phyloP scores from a whole-genome alignment of 805 yeast genomes.

The fission yeast (Schizosaccharomyces pombe) region DNA sequence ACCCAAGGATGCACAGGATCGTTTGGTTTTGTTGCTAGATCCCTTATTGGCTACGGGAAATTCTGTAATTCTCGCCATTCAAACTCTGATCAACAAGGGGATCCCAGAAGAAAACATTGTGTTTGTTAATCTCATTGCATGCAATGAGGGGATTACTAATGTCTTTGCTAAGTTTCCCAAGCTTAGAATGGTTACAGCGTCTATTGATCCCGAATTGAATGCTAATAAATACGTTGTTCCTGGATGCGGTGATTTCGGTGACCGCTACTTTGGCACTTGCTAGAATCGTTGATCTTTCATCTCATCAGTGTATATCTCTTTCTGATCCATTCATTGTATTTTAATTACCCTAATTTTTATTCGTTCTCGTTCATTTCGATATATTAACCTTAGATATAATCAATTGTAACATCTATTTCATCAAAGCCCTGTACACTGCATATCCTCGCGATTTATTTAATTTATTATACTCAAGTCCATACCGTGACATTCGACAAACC shows the following conservation, averaged over 20 bases:
- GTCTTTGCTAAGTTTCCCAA: slow-evolving; percentile 49
- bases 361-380: no score
- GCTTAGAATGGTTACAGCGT: slow-evolving; percentile 17
- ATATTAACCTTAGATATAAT: no score
- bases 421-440: no score
- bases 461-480: no score
- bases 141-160: slow-evolving; percentile 55
- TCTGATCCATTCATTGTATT: no score
- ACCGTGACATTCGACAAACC: no score
- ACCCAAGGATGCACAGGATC: slow-evolving; percentile 57
- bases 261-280: slow-evolving; percentile 4
- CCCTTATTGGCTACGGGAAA: slow-evolving; percentile 84
- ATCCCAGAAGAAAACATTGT: slow-evolving; percentile 37
- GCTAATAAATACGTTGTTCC: background rate
- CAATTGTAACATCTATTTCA: no score
- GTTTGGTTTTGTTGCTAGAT: slow-evolving; percentile 42
- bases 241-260: slow-evolving; percentile 4
- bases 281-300: background rate
- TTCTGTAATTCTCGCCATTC: slow-evolving; percentile 82
- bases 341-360: no score
- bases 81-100: slow-evolving; percentile 63
- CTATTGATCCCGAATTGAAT: background rate
- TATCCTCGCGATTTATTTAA: no score
- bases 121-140: slow-evolving; percentile 44
- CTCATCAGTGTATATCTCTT: no score